Percentiles rank a stretch among this genome's conserved stretches.
Conservation (phyloP, 768 basidiomycete genomes). For the Candolleomyces eurysporus region DNA sequence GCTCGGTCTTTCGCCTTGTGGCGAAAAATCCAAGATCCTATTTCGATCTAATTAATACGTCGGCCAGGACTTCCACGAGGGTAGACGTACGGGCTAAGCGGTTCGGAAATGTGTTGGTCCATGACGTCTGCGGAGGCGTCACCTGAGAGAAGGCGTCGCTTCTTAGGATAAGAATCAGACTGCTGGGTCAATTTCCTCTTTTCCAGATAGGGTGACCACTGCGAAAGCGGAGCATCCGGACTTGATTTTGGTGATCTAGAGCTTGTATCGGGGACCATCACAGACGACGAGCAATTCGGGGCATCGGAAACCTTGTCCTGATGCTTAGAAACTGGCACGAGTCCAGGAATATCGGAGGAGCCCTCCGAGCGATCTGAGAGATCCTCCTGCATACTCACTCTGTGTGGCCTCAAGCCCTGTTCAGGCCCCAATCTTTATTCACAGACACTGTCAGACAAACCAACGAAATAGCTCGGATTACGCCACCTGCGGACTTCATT, state of each 20-base stretch:
- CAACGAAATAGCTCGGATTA: background rate
- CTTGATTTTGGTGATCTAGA: background rate
- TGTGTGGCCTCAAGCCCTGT: background rate
- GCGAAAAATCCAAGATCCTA: background rate
- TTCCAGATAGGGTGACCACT: background rate
- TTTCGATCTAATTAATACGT: background rate
- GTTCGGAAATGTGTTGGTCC: background rate
- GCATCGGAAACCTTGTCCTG: too few species aligned
- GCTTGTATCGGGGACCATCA: too few species aligned
- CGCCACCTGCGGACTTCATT: constrained; percentile 4
- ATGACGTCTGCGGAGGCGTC: background rate
- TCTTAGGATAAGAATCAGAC: background rate
- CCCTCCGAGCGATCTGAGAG: background rate
- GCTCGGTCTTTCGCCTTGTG: background rate
- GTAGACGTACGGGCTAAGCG: constrained; percentile 1
- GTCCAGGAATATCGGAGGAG: background rate
- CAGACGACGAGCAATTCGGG: too few species aligned
- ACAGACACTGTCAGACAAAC: background rate
- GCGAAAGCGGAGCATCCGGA: background rate
- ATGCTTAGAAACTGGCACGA: too few species aligned
- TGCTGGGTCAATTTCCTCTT: background rate
- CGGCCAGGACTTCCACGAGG: background rate
- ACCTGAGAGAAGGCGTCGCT: constrained; percentile 4
- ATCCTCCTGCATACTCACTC: background rate
- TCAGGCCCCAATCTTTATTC: background rate